A percentile compares a stretch with the other conserved stretches of the same genome.
Evolutionary conservation across 768 basidiomycete species (phyloP).

Genomic region (Termitomyces sp.): DNA sequence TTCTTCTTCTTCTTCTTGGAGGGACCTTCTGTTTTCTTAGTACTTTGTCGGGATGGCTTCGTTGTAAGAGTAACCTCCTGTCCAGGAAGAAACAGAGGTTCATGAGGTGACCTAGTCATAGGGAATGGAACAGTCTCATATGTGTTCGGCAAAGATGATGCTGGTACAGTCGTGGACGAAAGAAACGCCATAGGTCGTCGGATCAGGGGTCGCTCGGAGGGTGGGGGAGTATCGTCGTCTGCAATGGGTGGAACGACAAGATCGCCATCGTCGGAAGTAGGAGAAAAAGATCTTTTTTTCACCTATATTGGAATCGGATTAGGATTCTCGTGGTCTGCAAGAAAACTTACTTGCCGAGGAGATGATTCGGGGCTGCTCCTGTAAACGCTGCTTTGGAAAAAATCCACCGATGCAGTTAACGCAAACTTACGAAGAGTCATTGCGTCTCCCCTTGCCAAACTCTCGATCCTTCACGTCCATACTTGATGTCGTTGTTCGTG

Average conservation of each 20-base stretch:
- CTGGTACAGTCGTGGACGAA: slow-evolving; percentile 21
- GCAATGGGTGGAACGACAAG: slow-evolving; percentile 30
- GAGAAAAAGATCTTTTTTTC: slow-evolving; percentile 45
- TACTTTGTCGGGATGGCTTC: slow-evolving; percentile 8
- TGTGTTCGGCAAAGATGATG: slow-evolving; percentile 28
- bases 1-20: slow-evolving; percentile 25
- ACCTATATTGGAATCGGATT: slow-evolving; percentile 21
- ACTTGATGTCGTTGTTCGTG: slow-evolving; percentile 8
- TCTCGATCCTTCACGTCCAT: slow-evolving; percentile 23
- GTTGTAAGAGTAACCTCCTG: slow-evolving; percentile 28
- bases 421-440: slow-evolving; percentile 32
- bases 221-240: slow-evolving; percentile 44
- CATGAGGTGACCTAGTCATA: slow-evolving; percentile 11
- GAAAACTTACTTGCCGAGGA: slow-evolving; percentile 34
- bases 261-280: slow-evolving; percentile 46
- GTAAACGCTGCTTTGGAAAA: not conserved
- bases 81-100: slow-evolving; percentile 46
- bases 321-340: not conserved
- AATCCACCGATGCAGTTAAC: not conserved
- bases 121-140: slow-evolving; percentile 32
- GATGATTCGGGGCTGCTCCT: slow-evolving; percentile 59
- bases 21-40: slow-evolving; percentile 17
- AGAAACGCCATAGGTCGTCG: slow-evolving; percentile 55
- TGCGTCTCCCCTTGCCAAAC: slow-evolving; percentile 32
- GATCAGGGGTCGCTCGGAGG: slow-evolving; percentile 43